These are phyloP conservation scores for Mycena amicta DNA, from an alignment of 768 basidiomycete species.

Conservation along the genomic window DNA sequence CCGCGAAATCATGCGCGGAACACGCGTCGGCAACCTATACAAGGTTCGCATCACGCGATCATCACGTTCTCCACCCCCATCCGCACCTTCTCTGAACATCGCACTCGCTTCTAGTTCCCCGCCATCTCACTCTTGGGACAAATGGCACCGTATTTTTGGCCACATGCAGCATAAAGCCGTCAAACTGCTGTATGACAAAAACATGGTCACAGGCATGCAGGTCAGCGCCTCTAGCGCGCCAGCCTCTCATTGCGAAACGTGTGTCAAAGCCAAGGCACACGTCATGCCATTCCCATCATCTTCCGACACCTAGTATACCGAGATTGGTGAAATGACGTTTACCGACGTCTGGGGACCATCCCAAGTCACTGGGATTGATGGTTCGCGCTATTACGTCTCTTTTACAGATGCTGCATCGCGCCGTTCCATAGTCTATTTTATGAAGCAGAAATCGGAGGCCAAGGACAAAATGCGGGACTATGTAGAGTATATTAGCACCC, in stretches of 20 bases:
- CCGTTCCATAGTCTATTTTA: conserved; percentile 1
- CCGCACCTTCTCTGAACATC: neutral
- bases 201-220: conserved; percentile 27
- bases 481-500: conserved; percentile 7
- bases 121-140: conserved; percentile 6
- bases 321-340: conserved; percentile 24
- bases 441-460: conserved; percentile 13
- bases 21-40: neutral
- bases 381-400: conserved; percentile 15
- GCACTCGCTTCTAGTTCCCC: neutral
- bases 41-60: neutral
- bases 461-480: neutral
- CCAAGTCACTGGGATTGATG: conserved; percentile 11
- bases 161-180: conserved; percentile 26
- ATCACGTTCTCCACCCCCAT: neutral
- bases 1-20: neutral
- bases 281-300: conserved; percentile 23
- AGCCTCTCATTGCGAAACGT: conserved; percentile 24
- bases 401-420: conserved; percentile 20
- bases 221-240: conserved; percentile 15
- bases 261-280: conserved; percentile 28
- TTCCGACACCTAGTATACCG: conserved; percentile 18
- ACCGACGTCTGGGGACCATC: conserved; percentile 27
- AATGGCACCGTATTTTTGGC: conserved; percentile 15
- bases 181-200: conserved; percentile 18